Evolutionary conservation across 768 basidiomycete species (phyloP).

Genomic region (Grammothele lineata): DNA sequence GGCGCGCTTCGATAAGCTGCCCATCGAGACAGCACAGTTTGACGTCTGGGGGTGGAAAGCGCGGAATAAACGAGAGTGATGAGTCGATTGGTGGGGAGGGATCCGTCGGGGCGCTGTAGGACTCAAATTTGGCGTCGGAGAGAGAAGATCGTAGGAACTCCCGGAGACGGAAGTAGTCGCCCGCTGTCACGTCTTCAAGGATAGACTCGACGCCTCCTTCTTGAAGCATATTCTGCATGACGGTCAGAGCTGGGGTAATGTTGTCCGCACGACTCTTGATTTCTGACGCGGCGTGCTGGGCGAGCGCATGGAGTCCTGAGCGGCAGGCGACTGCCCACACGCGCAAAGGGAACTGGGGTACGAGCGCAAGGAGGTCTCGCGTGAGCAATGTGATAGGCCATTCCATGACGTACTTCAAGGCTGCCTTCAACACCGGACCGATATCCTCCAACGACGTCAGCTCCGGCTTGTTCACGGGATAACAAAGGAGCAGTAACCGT

Average conservation of each 20-base stretch:
- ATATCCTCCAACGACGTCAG: background rate
- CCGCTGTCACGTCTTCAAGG: background rate
- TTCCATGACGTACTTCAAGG: slow-evolving; percentile 8
- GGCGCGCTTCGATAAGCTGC: no score
- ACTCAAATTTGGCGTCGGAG: background rate
- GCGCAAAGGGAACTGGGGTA: slow-evolving; percentile 23
- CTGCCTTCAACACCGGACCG: background rate
- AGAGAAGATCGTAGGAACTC: slow-evolving; percentile 1
- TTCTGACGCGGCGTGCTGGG: background rate
- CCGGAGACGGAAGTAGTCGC: slow-evolving; percentile 1
- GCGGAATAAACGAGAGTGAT: no score
- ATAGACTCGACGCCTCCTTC: background rate
- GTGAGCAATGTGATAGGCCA: slow-evolving; percentile 2
- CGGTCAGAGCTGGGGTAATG: background rate
- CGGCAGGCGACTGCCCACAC: slow-evolving; percentile 21
- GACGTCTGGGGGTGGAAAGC: no score
- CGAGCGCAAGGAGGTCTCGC: slow-evolving; percentile 4
- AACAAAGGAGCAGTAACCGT: slow-evolving; percentile 30
- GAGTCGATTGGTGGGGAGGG: background rate
- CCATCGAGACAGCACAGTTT: no score
- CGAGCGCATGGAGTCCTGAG: background rate
- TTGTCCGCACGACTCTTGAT: background rate
- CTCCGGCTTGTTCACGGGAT: slow-evolving; percentile 27
- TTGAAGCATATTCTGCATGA: background rate
- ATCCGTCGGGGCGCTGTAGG: background rate